Percentiles rank a stretch among this genome's conserved stretches.
phyloP scores from a whole-genome alignment of 768 basidiomycete species.

The Russula earlei region DNA sequence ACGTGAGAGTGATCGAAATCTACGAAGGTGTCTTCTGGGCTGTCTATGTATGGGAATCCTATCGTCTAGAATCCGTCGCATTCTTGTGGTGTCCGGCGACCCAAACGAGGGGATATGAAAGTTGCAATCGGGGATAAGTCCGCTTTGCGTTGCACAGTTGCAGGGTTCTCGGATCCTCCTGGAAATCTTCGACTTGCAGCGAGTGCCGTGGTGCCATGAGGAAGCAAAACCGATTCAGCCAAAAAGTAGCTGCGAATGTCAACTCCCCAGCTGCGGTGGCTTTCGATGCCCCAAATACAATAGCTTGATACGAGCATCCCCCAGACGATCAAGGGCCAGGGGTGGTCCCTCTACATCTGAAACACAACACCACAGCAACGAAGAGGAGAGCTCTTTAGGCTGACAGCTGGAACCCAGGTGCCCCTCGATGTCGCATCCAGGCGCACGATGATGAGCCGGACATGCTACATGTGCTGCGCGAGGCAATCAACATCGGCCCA shows the following conservation, averaged over 20 bases:
- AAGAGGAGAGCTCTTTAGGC: neutral
- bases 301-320: neutral
- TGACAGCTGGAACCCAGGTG: neutral
- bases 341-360: neutral
- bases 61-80: neutral
- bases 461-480: neutral
- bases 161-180: neutral
- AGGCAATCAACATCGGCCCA: too few species aligned
- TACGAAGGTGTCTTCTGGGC: neutral
- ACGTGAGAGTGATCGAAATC: neutral
- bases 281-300: neutral
- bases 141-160: neutral
- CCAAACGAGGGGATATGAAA: neutral
- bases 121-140: neutral
- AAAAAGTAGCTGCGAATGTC: neutral
- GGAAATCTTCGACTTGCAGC: neutral
- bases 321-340: neutral
- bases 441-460: too few species aligned
- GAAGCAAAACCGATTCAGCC: neutral
- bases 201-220: neutral
- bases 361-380: neutral
- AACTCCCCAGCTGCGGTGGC: neutral
- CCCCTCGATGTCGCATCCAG: neutral
- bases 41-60: neutral
- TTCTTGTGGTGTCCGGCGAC: neutral